These are phyloP conservation scores for Cylindrodendrum hubeiense DNA, from an alignment of 2,329 filamentous ascomycete genomes.

Conservation along the genomic window DNA sequence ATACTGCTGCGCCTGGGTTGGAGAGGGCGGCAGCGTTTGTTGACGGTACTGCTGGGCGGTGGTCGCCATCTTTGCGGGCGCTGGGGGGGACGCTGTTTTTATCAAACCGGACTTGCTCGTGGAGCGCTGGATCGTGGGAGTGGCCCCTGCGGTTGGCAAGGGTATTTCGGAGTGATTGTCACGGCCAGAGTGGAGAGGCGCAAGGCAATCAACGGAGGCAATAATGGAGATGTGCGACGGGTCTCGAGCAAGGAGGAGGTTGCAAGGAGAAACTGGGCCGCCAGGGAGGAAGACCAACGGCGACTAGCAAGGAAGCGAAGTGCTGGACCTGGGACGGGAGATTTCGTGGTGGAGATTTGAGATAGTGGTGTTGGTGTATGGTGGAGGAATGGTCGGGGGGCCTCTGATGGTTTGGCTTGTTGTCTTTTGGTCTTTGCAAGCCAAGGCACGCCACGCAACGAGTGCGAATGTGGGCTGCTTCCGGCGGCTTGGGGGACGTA, in stretches of 20 bases:
- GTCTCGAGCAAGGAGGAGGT: conserved; percentile 28
- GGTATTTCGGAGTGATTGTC: conserved; percentile 41
- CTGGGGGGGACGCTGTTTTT: conserved; percentile 51
- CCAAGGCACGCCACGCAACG: conserved; percentile 23
- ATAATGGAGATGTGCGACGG: conserved; percentile 38
- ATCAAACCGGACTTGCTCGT: conserved; percentile 44
- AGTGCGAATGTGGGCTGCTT: conserved; percentile 42
- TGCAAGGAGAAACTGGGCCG: conserved; percentile 35
- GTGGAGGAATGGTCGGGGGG: conserved; percentile 44
- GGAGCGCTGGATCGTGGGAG: conserved; percentile 37
- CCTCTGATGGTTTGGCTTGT: conserved; percentile 10
- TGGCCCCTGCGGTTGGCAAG: conserved; percentile 39
- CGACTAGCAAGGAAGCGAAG: conserved; percentile 45
- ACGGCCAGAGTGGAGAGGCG: conserved; percentile 35
- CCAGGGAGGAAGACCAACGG: conserved; percentile 39
- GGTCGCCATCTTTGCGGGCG: conserved; percentile 52
- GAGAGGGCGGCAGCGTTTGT: conserved; percentile 41
- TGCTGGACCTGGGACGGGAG: conserved; percentile 40
- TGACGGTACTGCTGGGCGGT: conserved; percentile 49
- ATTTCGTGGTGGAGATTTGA: conserved; percentile 47
- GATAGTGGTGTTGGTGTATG: conserved; percentile 14
- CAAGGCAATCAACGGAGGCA: conserved; percentile 42
- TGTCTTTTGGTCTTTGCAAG: conserved; percentile 1
- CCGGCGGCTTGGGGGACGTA: conserved; percentile 36
- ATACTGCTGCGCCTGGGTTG: conserved; percentile 33